phyloP scores from a whole-genome alignment of 768 basidiomycete species.

The Kwoniella dendrophila region DNA sequence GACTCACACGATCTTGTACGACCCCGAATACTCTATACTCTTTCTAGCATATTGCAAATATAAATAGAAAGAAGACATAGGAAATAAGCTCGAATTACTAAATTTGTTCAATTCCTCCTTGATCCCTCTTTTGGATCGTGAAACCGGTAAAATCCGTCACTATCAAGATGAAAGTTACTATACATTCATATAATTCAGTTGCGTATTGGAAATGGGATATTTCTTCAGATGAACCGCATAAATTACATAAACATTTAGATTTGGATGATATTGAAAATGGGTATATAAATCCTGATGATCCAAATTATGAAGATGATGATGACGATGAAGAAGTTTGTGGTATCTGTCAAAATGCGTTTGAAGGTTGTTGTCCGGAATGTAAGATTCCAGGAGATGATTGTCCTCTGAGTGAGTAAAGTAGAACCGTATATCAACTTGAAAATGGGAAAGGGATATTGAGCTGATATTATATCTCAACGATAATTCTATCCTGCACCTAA shows the following conservation, averaged over 20 bases:
- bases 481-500: neutral
- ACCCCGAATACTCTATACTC: neutral
- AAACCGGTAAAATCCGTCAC: neutral
- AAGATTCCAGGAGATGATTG: constrained; percentile 97
- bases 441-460: too few species aligned
- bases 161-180: constrained; percentile 49
- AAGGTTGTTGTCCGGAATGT: constrained; percentile 93
- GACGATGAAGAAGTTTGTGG: constrained; percentile 52
- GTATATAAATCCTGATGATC: constrained; percentile 12
- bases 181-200: constrained; percentile 48
- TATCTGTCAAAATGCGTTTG: constrained; percentile 61
- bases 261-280: constrained; percentile 22
- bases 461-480: too few species aligned
- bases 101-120: neutral
- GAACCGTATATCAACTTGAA: too few species aligned
- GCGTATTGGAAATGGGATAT: constrained; percentile 55
- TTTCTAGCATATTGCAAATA: neutral
- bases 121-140: neutral
- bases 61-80: too few species aligned
- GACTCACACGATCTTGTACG: neutral
- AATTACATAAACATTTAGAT: constrained; percentile 35
- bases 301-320: constrained; percentile 35
- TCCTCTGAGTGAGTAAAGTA: constrained; percentile 81
- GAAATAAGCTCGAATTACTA: neutral
- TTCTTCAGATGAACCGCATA: constrained; percentile 47